Evolutionary conservation across 371 early-diverging fungal species (phyloP), one percentile per base, ranked within the genome.

Genomic region (Catenaria anguillulae): DNA sequence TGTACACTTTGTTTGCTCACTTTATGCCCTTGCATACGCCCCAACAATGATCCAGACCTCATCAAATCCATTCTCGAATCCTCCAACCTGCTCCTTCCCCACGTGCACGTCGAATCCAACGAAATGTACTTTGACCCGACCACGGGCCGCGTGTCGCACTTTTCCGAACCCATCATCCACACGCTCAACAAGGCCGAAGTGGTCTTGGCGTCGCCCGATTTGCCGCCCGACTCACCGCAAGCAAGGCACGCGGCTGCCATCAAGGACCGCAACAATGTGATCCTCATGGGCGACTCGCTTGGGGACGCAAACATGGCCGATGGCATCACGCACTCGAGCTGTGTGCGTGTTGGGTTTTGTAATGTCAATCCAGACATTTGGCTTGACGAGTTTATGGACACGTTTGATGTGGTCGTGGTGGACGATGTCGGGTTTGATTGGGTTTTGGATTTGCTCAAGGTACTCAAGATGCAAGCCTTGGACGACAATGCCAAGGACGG

Each of bases 131-230:
- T 86, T 68, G 71, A 84, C 62, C 36, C 50, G 29, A 75, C 73
- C 12, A 59, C 74, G 21, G 74, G 67, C 33, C 62, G 75, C 3
- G 78, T 76, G 55, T 74, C 73, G 23, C 77, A 67, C 10, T 87
- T 88, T 62, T 68, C 75, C 45, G 82, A 77, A 3, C 87, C 85
- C 0, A 45, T 85, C 54, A 84, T 87, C 55, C 87, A 88, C 70
- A 75, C 82, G 1, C 81, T 87, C 66, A 88, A 87, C 78, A 88
- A 88, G 75, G 75, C 78, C 56, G 85, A 86, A 65, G 75, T 84
- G 37, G 72, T 72, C 24, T 46, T 79, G 10, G 21, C 36, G 35
- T 5, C 40, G 10, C 40, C 40, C 5, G 54, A 19, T 31, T 2
- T 10, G 12, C 23, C 24, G 19, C 5, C 34, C 2, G 35, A 21